Base-by-base conservation (phyloP, 139 green algal genomes). In the Tetratostichococcus sp. region DNA sequence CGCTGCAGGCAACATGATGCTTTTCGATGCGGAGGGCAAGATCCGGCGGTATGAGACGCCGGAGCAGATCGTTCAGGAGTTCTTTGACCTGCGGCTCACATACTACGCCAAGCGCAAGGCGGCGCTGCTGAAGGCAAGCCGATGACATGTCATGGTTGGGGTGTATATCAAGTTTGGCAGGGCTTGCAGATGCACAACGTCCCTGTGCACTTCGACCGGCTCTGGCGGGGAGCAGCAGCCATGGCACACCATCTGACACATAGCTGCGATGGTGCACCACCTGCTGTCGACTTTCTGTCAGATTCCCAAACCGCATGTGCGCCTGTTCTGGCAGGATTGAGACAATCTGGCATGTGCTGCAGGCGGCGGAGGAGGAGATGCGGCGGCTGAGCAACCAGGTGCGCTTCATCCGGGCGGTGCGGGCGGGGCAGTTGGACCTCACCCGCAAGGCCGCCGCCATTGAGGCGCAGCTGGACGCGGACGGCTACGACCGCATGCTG, bases 1-100 rank as follows among this genome's bases (percentile, higher is more conserved):
- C n/a, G n/a, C n/a, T n/a, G 71, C 59, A 97, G 90, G 86, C 80
- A 99, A 99, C 91, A 98, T 99, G 95, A 91, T 97, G 88, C 87
- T 98, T 59, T 99, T 98, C 82, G 88, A 97, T 78, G 62, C 77
- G 58, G 81, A 96, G 21, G 94, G 94, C 43, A 22, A 83, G 1
- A 99, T 99, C 85, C 90, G 86, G 82, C 93, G 91, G 74, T 99
- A 98, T 77, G 78, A 89, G 35, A 84, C 75, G 25, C 89, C 95
- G 0, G 92, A 98, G 80, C 78, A 92, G 62, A 94, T 97, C 73
- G 84, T 99, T 42, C 34, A 79, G 14, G 93, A 98, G 66, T 99
- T 99, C 86, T 98, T 89, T 62, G 69, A 85, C 32, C 75, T 97
- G 68, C 85, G 95, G 34, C 82, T 99, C 11, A 75, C 92, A 16